Evolutionary conservation across 805 yeast genomes (phyloP), one percentile per base, ranked within the genome.

Genomic region (Candida maltosa): DNA sequence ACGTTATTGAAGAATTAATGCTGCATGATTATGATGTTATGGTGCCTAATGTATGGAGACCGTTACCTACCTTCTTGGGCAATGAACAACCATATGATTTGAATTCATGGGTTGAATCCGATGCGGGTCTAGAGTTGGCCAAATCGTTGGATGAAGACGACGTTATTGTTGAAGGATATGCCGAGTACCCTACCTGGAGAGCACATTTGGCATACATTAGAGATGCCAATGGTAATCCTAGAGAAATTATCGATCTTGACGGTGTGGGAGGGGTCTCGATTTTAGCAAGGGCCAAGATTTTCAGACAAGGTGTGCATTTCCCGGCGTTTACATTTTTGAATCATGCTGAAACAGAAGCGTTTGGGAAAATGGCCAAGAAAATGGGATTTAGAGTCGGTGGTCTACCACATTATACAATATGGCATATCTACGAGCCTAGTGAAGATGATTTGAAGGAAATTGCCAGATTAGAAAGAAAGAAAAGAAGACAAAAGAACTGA

Each of bases 1-100:
- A 80, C 27, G 81, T 85, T 32, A 75, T 85, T 41, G 80, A 85
- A 57, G 80, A 75, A 50, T 65, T 85, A 60, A 84, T 85, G 91
- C 70, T 73, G 43, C 65, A 60, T 37, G 73, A 75, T 44, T 80
- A 70, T 52, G 95, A 85, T 51, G 83, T 85, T 11, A 69, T 85
- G 56, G 80, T 83, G 26, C 95, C 87, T 19, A 87, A 93, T 52
- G 96, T 93, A 22, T 93, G 98, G 98, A 74, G 98, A 49, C 98
- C 97, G 2, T 70, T 93, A 42, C 98, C 98, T 2, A 83, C 80
- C 30, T 93, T 89, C 62, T 73, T 93, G 43, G 94, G 93, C 14
- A 76, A 78, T 45, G 94, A 86, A 55, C 98, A 93, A 60, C 88
- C 97, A 1, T 93, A 93, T 58, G 98, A 93, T 61, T 75, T 93